Evolutionary conservation across 805 yeast species (phyloP).

Genomic region (Candida ovalis): DNA sequence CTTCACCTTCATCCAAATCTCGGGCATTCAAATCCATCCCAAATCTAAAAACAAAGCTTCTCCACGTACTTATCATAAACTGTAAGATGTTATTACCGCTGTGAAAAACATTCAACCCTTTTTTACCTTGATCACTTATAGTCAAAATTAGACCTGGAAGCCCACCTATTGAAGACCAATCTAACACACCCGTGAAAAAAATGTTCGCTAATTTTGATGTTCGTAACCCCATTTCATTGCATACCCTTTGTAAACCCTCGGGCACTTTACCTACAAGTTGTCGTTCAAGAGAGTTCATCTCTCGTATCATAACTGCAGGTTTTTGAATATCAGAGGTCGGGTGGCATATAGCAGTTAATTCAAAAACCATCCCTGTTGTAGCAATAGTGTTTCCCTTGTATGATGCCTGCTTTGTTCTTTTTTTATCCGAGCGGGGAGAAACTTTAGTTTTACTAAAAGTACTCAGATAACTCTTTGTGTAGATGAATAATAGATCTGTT

Average conservation of each 20-base stretch:
- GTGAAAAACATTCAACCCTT: conserved; percentile 50
- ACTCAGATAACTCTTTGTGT: too few relatives aligned
- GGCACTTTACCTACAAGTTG: conserved; percentile 76
- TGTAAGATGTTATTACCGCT: conserved; percentile 42
- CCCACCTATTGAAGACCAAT: conserved; percentile 86
- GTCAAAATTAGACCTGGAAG: conserved; percentile 86
- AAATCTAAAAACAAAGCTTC: conserved; percentile 79
- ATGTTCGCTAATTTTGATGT: conserved; percentile 58
- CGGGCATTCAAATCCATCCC: conserved; percentile 47
- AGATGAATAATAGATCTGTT: neutral
- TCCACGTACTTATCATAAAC: conserved; percentile 74
- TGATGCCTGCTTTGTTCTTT: too few relatives aligned
- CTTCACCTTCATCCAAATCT: conserved; percentile 13
- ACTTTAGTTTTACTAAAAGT: neutral
- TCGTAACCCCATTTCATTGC: conserved; percentile 56
- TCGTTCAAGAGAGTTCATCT: conserved; percentile 47
- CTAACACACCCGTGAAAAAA: conserved; percentile 72
- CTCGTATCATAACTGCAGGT: conserved; percentile 49
- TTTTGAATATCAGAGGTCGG: conserved; percentile 57
- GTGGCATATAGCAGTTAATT: conserved; percentile 51
- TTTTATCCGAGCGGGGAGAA: too few relatives aligned
- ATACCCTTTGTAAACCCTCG: conserved; percentile 81
- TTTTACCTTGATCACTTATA: conserved; percentile 70
- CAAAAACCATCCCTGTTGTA: conserved; percentile 35
- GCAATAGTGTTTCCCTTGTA: neutral